A percentile compares a stretch with the other conserved stretches of the same genome.
These are phyloP conservation scores for Cytospora piceae DNA, from an alignment of 2,329 filamentous ascomycete species.

Conservation along the genomic window DNA sequence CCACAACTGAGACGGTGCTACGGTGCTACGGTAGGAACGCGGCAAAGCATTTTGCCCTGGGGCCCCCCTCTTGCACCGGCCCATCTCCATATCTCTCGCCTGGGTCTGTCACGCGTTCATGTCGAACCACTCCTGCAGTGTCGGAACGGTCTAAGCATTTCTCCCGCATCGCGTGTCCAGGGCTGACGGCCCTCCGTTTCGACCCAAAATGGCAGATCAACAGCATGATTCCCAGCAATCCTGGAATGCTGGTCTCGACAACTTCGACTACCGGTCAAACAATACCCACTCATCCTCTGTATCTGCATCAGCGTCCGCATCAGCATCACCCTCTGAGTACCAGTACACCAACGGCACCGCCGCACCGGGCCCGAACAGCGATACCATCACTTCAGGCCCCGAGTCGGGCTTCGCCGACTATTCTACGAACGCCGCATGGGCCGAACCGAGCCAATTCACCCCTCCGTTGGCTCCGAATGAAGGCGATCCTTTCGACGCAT, in stretches of 20 bases:
- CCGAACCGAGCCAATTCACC: constrained; percentile 27
- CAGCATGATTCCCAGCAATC: constrained; percentile 32
- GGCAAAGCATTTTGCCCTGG: constrained; percentile 12
- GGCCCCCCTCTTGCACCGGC: constrained; percentile 13
- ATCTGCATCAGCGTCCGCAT: constrained; percentile 25
- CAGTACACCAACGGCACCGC: constrained; percentile 17
- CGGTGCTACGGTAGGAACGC: not conserved
- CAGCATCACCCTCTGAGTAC: constrained; percentile 22
- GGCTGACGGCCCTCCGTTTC: constrained; percentile 19
- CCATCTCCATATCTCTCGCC: constrained; percentile 34
- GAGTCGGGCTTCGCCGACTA: constrained; percentile 25
- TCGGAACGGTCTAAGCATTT: constrained; percentile 37
- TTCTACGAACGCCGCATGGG: constrained; percentile 21
- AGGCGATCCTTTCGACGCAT: constrained; percentile 22
- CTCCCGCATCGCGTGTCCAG: constrained; percentile 19
- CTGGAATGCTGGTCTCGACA: constrained; percentile 28
- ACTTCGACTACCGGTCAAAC: constrained; percentile 28
- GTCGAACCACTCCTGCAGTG: constrained; percentile 43
- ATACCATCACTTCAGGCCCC: constrained; percentile 23
- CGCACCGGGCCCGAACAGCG: constrained; percentile 16
- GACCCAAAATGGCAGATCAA: constrained; percentile 39
- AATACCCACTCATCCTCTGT: constrained; percentile 25
- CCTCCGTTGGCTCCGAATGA: constrained; percentile 28
- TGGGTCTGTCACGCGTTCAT: constrained; percentile 37
- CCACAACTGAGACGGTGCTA: constrained; percentile 10